Evolutionary conservation across 2,329 filamentous ascomycete genomes (phyloP).

Genomic region (Colletotrichum coccodes): DNA sequence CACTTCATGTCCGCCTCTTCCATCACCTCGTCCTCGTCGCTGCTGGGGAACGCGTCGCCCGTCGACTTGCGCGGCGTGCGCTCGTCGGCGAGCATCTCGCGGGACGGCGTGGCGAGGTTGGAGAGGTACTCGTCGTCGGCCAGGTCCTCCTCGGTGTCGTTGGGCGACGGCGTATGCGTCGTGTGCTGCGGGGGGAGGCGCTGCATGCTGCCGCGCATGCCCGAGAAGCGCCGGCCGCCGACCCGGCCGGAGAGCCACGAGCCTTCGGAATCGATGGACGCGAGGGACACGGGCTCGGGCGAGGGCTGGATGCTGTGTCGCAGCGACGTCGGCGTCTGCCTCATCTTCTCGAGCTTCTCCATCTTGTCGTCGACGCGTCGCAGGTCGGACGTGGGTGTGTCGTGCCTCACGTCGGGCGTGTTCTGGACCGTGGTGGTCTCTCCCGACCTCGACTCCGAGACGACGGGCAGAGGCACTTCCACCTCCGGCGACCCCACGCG

Average conservation of each 20-base stretch:
- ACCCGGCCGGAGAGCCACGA: constrained; percentile 91
- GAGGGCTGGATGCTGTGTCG: constrained; percentile 54
- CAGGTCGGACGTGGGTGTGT: constrained; percentile 58
- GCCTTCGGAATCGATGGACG: constrained; percentile 93
- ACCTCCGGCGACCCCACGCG: constrained; percentile 81
- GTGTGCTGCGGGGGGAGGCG: constrained; percentile 39
- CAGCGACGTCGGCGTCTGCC: constrained; percentile 57
- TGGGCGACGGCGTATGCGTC: constrained; percentile 45
- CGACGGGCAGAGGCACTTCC: constrained; percentile 51
- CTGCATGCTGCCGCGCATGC: constrained; percentile 54
- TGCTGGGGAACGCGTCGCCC: constrained; percentile 64
- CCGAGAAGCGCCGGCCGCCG: constrained; percentile 57
- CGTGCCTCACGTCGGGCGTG: constrained; percentile 49
- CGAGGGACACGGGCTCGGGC: constrained; percentile 80
- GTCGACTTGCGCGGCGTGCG: constrained; percentile 50
- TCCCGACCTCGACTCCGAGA: constrained; percentile 40
- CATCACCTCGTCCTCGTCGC: constrained; percentile 65
- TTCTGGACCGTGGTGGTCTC: constrained; percentile 18
- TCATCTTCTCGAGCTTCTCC: constrained; percentile 42
- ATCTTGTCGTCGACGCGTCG: constrained; percentile 49
- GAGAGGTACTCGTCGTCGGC: constrained; percentile 81
- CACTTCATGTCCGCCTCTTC: constrained; percentile 58
- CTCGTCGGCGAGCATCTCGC: constrained; percentile 35
- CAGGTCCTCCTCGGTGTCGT: constrained; percentile 71
- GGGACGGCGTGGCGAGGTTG: constrained; percentile 31